Base-by-base conservation (phyloP, 2,329 filamentous ascomycete genomes). In the Myotisia sp. region DNA sequence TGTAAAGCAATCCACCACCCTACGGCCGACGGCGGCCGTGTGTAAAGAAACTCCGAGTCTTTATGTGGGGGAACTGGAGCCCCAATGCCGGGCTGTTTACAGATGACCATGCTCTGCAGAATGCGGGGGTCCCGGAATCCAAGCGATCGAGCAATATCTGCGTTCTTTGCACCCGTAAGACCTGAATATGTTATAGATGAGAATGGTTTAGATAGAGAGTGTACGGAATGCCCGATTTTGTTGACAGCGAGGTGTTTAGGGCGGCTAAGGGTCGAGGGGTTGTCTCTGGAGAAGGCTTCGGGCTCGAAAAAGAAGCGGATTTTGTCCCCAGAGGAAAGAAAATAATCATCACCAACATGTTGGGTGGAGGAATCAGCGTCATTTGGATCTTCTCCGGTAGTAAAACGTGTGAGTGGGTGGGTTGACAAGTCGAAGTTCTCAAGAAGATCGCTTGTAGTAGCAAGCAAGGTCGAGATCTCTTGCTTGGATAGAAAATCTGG, bases 1-100 rank as follows among this genome's bases (percentile, higher is more conserved):
- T 98, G 86, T 24, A 98, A 70, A 8, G 90, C 90, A 56, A 94
- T 92, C 90, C 90, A 98, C 63, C 87, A 95, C 0, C 90, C 90
- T 2, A 95, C 81, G 0, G 90, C 90, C 24, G 74, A 81, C 1
- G 87, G 87, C 23, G 83, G 79, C 44, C 85, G 65, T 1, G 90
- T 95, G 55, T 92, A 95, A 41, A 98, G 48, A 47, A 95, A 98
- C 1, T 84, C 86, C 44, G 74, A 83, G 58, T 95, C 87, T 60
- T 93, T 86, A 55, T 98, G 90, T 14, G 84, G 74, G 1, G 80
- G 84, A 27, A 95, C 90, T 2, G 81, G 80, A 14, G 82, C 87
- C 18, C 90, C 90, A 34, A 95, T 94, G 59, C 92, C 83, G 14
- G 90, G 86, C 61, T 94, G 87, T 59, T 98, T 98, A 71, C 85